Base-by-base conservation (phyloP, 352 stramenopile genomes). In the Globisporangium ultimum region DNA sequence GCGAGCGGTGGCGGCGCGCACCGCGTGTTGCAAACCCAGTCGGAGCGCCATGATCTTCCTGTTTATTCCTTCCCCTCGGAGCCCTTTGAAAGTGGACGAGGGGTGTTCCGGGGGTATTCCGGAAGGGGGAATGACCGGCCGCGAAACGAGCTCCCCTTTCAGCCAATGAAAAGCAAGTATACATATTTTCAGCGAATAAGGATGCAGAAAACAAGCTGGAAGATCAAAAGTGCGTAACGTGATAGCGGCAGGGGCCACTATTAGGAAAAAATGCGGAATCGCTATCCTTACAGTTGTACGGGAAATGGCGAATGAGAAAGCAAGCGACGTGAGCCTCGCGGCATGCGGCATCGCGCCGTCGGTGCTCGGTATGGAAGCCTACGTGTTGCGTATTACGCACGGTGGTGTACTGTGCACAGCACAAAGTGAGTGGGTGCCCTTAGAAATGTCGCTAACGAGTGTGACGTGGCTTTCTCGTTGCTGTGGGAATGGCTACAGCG, bases 301-400 rank as follows among this genome's bases (percentile, higher is more conserved):
- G 18, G 6, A 32, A 61, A 47, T 49, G 36, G 43, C n/a, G 48
- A 40, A 60, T 18, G 10, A 74, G 70, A n/a, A 45, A 40, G 40
- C 51, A 15, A 21, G 24, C 36, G 58, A 74, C 32, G 72, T 84
- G 47, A 63, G 66, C 40, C 67, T 91, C 38, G 67, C 69, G 28
- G 69, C 78, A 45, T 87, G 73, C 52, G 82, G 80, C 10, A 54
- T 89, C 3, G 73, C 82, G 65, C 82, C 79, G 22, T 84, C 79
- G 14, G 47, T 87, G 22, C 66, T 89, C 0, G 69, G 82, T 91
- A 53, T 40, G 64, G 20, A 17, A 20, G 51, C 56, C 43, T 55
- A 17, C 32, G 34, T 41, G 24, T 21, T 17, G 10, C 3, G 3
- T 57, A 1, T 58, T 1, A 2, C 18, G 6, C 10, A 11, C 22